phyloP scores from a whole-genome alignment of 225 moss, liverwort and hornwort species.

The Climacium dendroides region DNA sequence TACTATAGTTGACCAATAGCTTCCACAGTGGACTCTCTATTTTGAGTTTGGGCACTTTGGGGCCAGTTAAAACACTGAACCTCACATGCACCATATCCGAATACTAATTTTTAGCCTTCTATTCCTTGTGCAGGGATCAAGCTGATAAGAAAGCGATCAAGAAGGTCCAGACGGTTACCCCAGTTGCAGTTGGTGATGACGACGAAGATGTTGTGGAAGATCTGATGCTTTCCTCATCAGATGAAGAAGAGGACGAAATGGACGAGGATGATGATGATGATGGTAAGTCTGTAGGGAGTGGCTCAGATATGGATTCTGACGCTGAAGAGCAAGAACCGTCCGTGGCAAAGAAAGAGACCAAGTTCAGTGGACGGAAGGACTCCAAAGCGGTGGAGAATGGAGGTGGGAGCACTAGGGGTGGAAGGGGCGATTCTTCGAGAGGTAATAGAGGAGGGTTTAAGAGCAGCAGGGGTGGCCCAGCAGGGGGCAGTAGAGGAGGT shows the following conservation, averaged over 20 bases:
- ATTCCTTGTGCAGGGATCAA: slow-evolving; percentile 9
- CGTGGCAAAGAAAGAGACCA: neutral
- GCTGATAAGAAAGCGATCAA: slow-evolving; percentile 12
- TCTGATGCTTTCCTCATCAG: slow-evolving; percentile 60
- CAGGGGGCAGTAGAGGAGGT: slow-evolving; percentile 6
- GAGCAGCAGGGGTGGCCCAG: slow-evolving; percentile 5
- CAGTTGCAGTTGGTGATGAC: slow-evolving; percentile 15
- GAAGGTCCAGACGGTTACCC: neutral
- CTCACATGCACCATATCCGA: neutral
- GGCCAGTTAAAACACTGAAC: neutral
- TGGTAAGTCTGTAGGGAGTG: neutral
- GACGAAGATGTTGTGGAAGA: slow-evolving; percentile 71
- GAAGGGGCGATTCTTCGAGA: neutral
- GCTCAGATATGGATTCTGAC: slow-evolving; percentile 18
- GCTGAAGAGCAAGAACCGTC: neutral
- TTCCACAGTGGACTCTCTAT: neutral
- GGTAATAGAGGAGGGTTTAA: slow-evolving; percentile 17
- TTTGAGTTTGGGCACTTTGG: neutral
- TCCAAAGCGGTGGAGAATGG: neutral
- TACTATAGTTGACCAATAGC: neutral
- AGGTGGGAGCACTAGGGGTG: neutral
- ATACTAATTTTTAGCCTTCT: neutral
- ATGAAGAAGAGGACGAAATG: slow-evolving; percentile 31
- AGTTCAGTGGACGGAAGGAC: neutral
- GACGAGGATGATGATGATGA: slow-evolving; percentile 6